Evolutionary conservation across 1,284 basidiomycete species (phyloP).

Genomic region (Flammula alnicola): DNA sequence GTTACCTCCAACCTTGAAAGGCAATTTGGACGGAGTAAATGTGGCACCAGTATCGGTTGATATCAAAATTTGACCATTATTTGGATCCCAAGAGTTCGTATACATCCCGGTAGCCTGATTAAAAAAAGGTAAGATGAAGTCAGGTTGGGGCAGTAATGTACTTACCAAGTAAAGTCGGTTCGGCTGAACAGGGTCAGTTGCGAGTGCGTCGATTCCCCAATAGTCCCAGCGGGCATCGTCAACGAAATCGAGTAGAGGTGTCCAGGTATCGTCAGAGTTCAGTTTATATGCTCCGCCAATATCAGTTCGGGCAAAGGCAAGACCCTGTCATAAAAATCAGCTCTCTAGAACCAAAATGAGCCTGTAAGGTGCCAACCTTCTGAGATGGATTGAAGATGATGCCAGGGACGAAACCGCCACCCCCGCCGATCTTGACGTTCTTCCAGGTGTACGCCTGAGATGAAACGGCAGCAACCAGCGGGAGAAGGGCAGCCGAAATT

Average conservation of each 20-base stretch:
- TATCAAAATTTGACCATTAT: slow-evolving; percentile 67
- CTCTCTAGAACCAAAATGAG: background rate
- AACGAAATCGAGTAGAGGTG: slow-evolving; percentile 62
- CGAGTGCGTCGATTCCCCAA: slow-evolving; percentile 69
- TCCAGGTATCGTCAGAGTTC: slow-evolving; percentile 65
- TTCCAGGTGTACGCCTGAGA: slow-evolving; percentile 64
- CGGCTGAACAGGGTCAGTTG: slow-evolving; percentile 63
- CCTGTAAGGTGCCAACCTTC: slow-evolving; percentile 37
- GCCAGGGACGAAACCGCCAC: slow-evolving; percentile 49
- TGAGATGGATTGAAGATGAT: slow-evolving; percentile 64
- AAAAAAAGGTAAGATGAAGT: background rate
- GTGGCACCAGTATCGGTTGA: slow-evolving; percentile 62
- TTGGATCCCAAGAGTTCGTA: slow-evolving; percentile 69
- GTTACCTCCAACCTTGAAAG: slow-evolving; percentile 71
- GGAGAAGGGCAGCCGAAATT: slow-evolving; percentile 24
- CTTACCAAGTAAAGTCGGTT: slow-evolving; percentile 56
- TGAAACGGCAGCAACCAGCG: slow-evolving; percentile 42
- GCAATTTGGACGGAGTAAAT: slow-evolving; percentile 53
- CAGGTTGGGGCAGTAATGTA: background rate
- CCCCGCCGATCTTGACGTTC: slow-evolving; percentile 62
- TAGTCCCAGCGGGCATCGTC: slow-evolving; percentile 62
- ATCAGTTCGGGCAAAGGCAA: slow-evolving; percentile 71
- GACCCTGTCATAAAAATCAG: slow-evolving; percentile 41
- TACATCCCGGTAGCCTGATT: slow-evolving; percentile 64
- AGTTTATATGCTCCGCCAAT: slow-evolving; percentile 69